phyloP scores from a whole-genome alignment of 2,329 filamentous ascomycete species.

The Rhynchosporium agropyri region DNA sequence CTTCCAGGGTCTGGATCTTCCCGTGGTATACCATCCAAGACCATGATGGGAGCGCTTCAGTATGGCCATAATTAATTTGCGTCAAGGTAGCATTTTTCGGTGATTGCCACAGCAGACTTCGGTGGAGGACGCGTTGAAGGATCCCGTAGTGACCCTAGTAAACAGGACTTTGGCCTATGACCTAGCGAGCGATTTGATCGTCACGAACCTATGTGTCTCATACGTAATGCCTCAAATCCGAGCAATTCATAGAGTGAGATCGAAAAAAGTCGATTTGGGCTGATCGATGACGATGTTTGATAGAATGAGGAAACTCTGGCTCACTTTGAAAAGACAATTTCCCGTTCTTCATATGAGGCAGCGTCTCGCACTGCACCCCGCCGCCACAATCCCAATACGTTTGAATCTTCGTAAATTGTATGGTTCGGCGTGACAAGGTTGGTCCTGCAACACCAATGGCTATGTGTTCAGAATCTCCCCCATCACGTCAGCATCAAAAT shows the following conservation, averaged over 20 bases:
- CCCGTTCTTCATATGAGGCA: too few species aligned
- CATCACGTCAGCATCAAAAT: slow-evolving; percentile 7
- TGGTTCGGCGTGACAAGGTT: slow-evolving; percentile 3
- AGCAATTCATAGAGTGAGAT: too few species aligned
- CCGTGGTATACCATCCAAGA: background rate
- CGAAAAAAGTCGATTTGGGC: too few species aligned
- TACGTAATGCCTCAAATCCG: too few species aligned
- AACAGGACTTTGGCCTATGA: slow-evolving; percentile 9
- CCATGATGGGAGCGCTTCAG: background rate
- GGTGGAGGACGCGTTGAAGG: slow-evolving; percentile 10
- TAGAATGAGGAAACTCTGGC: too few species aligned
- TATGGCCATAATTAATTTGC: background rate
- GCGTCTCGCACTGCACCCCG: too few species aligned
- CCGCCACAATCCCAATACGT: slow-evolving; percentile 8
- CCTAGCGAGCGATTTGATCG: slow-evolving; percentile 15
- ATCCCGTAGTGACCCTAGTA: slow-evolving; percentile 14
- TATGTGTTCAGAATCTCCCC: background rate
- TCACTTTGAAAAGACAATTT: too few species aligned
- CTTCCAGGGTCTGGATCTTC: background rate
- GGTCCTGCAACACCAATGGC: slow-evolving; percentile 8
- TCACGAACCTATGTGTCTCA: slow-evolving; percentile 12
- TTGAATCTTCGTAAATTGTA: slow-evolving; percentile 2
- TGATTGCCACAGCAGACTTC: slow-evolving; percentile 5
- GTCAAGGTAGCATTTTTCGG: background rate
- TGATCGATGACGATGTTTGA: too few species aligned